Evolutionary conservation across 768 basidiomycete species (phyloP).

Genomic region (Termitomyces sp.): DNA sequence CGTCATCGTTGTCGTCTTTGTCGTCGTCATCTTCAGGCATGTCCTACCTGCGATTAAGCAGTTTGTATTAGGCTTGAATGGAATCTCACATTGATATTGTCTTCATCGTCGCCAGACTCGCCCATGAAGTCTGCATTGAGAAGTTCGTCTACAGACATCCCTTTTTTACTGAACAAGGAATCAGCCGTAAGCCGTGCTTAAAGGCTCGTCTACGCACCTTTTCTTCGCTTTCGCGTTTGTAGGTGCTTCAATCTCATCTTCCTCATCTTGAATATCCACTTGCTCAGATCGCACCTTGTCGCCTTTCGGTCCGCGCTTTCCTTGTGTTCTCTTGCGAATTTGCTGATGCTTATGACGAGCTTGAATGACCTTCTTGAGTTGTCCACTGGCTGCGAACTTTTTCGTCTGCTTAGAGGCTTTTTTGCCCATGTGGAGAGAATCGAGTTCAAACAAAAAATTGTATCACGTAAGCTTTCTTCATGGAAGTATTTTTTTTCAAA

Average conservation of each 20-base stretch:
- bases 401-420: slow-evolving; percentile 78
- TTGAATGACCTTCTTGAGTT: slow-evolving; percentile 83
- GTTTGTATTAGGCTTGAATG: background rate
- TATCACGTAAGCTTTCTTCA: slow-evolving; percentile 8
- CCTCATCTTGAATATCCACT: slow-evolving; percentile 28
- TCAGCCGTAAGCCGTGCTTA: background rate
- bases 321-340: slow-evolving; percentile 63
- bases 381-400: slow-evolving; percentile 86
- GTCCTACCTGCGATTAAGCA: slow-evolving; percentile 14
- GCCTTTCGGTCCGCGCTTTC: slow-evolving; percentile 44
- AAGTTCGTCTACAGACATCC: slow-evolving; percentile 75
- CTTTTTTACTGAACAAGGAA: slow-evolving; percentile 28
- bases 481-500: too few species aligned
- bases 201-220: slow-evolving; percentile 5
- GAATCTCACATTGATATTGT: slow-evolving; percentile 18
- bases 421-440: slow-evolving; percentile 31
- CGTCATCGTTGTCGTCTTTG: slow-evolving; percentile 28
- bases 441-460: slow-evolving; percentile 8
- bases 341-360: slow-evolving; percentile 79
- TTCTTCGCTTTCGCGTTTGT: slow-evolving; percentile 11
- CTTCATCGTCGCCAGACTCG: slow-evolving; percentile 44
- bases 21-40: slow-evolving; percentile 23
- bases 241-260: slow-evolving; percentile 24
- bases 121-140: slow-evolving; percentile 72
- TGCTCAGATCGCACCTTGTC: slow-evolving; percentile 24